A percentile compares a stretch with the other conserved stretches of the same genome.
Conservation (phyloP, 345 rosid genomes). For the Reutealis trisperma region DNA sequence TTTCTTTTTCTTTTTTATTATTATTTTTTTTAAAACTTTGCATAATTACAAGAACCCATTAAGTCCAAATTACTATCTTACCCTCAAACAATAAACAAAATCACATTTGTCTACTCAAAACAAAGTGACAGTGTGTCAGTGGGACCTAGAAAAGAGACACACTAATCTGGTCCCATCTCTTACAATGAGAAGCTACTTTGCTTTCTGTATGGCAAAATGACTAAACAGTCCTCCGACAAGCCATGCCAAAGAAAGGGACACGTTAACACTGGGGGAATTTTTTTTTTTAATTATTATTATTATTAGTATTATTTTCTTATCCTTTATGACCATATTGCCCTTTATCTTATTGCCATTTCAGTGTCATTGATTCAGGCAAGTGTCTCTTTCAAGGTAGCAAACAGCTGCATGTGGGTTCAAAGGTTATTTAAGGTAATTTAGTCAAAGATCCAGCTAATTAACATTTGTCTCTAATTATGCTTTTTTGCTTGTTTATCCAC, state of each 20-base stretch:
- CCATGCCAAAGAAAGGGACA: constrained; percentile 1
- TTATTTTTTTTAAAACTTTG: neutral
- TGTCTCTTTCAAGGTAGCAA: constrained; percentile 8
- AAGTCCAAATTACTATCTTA: neutral
- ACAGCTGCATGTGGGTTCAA: neutral
- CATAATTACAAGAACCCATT: neutral
- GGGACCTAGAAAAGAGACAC: neutral
- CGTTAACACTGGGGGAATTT: neutral
- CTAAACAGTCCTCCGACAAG: constrained; percentile 10
- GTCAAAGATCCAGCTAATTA: neutral
- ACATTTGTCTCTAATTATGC: neutral
- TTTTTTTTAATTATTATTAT: neutral
- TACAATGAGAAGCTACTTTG: neutral
- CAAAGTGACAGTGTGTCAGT: neutral
- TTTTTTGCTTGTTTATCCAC: too few relatives aligned
- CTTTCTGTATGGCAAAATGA: constrained; percentile 10
- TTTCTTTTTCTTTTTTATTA: neutral
- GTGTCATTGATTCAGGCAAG: neutral
- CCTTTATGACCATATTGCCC: neutral
- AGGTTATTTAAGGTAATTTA: constrained; percentile 5
- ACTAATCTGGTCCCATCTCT: neutral
- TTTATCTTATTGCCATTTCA: neutral
- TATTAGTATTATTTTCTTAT: too few relatives aligned
- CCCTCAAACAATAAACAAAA: neutral
- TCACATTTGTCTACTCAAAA: neutral